Evolutionary conservation across 192 early-diverging fungal species (phyloP).

Genomic region (Coemansia javaensis): DNA sequence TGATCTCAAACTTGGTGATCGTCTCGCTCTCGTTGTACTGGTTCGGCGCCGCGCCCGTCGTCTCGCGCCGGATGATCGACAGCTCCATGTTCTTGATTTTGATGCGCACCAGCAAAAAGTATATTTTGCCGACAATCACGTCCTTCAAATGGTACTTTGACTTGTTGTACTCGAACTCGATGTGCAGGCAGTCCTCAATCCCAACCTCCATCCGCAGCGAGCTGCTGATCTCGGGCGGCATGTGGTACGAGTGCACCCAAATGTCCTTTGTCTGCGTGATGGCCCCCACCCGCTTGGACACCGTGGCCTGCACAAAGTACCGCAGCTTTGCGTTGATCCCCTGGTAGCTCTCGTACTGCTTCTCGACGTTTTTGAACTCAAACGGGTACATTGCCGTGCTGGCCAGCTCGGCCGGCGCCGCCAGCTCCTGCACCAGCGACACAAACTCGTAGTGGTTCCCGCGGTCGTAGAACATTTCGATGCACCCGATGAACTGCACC

Average conservation of each 20-base stretch:
- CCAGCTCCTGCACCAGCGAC: constrained; percentile 89
- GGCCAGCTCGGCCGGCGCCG: constrained; percentile 86
- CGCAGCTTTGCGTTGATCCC: constrained; percentile 97
- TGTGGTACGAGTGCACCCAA: constrained; percentile 97
- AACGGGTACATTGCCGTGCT: constrained; percentile 80
- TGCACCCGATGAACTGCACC: constrained; percentile 97
- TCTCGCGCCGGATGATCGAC: constrained; percentile 95
- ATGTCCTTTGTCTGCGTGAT: constrained; percentile 91
- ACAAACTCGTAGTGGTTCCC: constrained; percentile 95
- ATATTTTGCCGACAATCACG: constrained; percentile 99
- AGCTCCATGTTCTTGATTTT: constrained; percentile 99
- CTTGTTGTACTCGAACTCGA: constrained; percentile 99
- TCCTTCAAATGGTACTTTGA: constrained; percentile 97
- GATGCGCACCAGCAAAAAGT: constrained; percentile 97
- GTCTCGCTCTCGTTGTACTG: constrained; percentile 99
- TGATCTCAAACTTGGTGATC: constrained; percentile 99
- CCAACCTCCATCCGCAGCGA: constrained; percentile 99
- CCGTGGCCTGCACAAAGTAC: constrained; percentile 94
- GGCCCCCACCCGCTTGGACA: constrained; percentile 80
- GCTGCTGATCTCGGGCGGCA: constrained; percentile 81
- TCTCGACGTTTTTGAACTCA: constrained; percentile 99
- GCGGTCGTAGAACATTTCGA: constrained; percentile 92
- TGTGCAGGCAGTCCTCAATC: constrained; percentile 98
- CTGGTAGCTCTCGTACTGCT: constrained; percentile 96
- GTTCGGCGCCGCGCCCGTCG: constrained; percentile 93